A percentile compares a stretch with the other conserved stretches of the same genome.
These are phyloP conservation scores for Penicillium sp. DNA, from an alignment of 2,329 filamentous ascomycete species.

Conservation along the genomic window DNA sequence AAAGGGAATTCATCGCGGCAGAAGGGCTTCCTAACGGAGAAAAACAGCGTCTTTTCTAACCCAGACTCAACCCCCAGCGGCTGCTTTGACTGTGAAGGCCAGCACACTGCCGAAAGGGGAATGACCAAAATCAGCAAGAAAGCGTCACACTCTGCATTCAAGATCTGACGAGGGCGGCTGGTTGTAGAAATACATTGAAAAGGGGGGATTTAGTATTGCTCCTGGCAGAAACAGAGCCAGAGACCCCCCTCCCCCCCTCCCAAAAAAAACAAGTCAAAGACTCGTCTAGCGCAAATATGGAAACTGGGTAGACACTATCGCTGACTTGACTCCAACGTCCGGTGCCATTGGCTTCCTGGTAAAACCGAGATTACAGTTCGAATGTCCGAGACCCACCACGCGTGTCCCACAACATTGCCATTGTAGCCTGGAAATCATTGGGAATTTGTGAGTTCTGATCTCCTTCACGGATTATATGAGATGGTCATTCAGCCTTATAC, in stretches of 20 bases:
- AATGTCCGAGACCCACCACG: neutral
- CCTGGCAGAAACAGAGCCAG: neutral
- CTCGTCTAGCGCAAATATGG: neutral
- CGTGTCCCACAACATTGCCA: neutral
- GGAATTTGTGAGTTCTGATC: too few relatives aligned
- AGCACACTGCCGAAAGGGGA: neutral
- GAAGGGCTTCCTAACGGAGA: neutral
- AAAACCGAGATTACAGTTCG: neutral
- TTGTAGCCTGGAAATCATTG: neutral
- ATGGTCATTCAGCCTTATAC: too few relatives aligned
- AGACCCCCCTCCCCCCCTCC: neutral
- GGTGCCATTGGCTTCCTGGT: neutral
- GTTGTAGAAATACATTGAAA: neutral
- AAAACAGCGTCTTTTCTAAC: neutral
- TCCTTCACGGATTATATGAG: too few relatives aligned
- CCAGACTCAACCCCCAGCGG: neutral
- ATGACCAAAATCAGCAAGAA: neutral
- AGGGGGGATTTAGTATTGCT: neutral
- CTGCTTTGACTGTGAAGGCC: neutral
- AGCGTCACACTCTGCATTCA: neutral
- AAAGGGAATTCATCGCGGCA: neutral
- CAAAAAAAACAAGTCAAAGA: neutral
- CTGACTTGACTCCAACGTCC: neutral
- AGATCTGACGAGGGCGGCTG: neutral
- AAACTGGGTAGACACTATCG: neutral